Base-by-base conservation (phyloP, 2,329 filamentous ascomycete species). In the Peltaster fructicola region DNA sequence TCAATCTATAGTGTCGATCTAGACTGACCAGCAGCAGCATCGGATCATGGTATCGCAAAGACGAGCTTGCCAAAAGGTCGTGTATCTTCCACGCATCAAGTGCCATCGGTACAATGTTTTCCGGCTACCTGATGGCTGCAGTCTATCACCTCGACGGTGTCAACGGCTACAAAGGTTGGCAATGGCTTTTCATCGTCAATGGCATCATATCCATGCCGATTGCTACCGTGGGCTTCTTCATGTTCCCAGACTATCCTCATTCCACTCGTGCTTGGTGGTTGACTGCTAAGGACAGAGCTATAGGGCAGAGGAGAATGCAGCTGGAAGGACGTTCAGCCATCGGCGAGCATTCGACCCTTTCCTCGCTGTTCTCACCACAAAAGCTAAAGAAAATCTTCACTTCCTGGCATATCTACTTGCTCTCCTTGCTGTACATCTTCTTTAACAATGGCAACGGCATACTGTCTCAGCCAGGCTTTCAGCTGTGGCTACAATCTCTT, bases 321-420 rank as follows among this genome's bases (percentile, higher is more conserved):
- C 37, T 57, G 4, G 59, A 63, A 41, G 57, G 61, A 10, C 45
- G 62, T 7, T 43, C 54, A 30, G 43, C 64, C 13, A 54, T 39
- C 6, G 25, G 33, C 45, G 61, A 1, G 43, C 44, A 3, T 44
- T 63, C 6, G 54, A 58, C 1, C 50, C 4, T 22, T 14, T 11
- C 15, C 25, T 8, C 22, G 27, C 56, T 57, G 1, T 63, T 59
- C 33, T 62, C 57, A 1, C 51, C 47, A 25, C 41, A 47, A 3
- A 73, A 70, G 45, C 38, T 75, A 18, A 23, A 22, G 12, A 32
- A 34, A 15, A 73, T 75, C 10, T 63, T 74, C 29, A 54, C 56
- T 0, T 65, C 62, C 5, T 76, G 72, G 71, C 70, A 71, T 32
- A 65, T 76, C 2, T 76, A 70, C 27, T 35, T 61, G 0, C 49